Base-by-base conservation (phyloP, 192 early-diverging fungal genomes). In the Radiomyces spectabilis region DNA sequence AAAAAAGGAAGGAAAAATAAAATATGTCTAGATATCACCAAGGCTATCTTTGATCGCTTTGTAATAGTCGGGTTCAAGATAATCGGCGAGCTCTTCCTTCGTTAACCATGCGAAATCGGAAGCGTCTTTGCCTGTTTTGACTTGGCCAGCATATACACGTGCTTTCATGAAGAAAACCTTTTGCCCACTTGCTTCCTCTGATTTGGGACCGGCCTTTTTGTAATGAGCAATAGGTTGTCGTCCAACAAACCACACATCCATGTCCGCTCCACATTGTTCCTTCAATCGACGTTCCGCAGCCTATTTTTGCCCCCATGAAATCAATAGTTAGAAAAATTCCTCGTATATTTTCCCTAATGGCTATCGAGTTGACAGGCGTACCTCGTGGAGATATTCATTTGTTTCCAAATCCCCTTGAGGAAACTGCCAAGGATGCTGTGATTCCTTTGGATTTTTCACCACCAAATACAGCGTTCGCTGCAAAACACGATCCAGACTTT, bases 211-310 rank as follows among this genome's bases (percentile, higher is more conserved):
- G 13, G 51, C 41, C 9, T 50, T 37, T 35, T 72, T 66, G 53
- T 80, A 72, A 57, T 88, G 82, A 6, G 88, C 87, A 37, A 93
- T 77, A 3, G 93, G 93, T 16, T 83, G 82, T 47, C 76, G 66
- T n/a, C 91, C 91, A 8, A 95, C 93, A 40, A 87, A 78, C 90
- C 90, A 95, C 15, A 82, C 73, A 55, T 89, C 86, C 83, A 93
- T 84, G 42, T 78, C 66, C 29, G 58, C 63, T 42, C 91, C 93
- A 65, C 87, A 89, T 34, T 72, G 71, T 30, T 85, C 84, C 33
- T 68, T 66, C 49, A 94, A 63, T 45, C 78, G 76, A 57, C 89
- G 81, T 50, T 73, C 70, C 31, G 92, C 89, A 40, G 87, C 89
- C 80, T 91, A 65, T n/a, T n/a, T n/a, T n/a, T n/a, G n/a, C n/a